Base-by-base conservation (phyloP, 164 flowering plant genomes). In the Litsea cubeba region DNA sequence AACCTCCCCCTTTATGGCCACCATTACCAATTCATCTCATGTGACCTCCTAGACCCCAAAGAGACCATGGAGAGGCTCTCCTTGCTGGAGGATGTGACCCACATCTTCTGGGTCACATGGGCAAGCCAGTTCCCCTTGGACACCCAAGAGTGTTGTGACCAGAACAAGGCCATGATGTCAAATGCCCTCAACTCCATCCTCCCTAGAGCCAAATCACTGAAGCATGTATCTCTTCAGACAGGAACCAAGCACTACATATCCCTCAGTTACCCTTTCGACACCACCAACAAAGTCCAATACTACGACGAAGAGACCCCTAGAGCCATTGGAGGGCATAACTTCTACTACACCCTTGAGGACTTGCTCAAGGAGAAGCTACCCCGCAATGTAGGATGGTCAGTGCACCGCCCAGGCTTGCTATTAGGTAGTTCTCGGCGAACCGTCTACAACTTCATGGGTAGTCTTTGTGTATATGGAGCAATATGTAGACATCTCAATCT, bases 31-130 rank as follows among this genome's bases (percentile, higher is more conserved):
- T 92, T 89, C 90, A 87, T 92, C 62, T 79, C 94, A 1, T 94
- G 98, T 74, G 92, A 94, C 74, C 89, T 94, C 76, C 76, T 88
- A 3, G 78, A 89, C 77, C 83, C 86, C 3, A 1, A 7, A 18
- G 90, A 91, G 51, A 76, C 88, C 22, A 58, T 51, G 12, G 30
- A 80, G 73, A 91, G 86, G 83, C 85, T 92, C 30, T 86, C 91
- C 8, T 5, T 23, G 0, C 74, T 92, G 17, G 62, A 73, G 18
- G 87, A 86, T 18, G 87, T 86, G 62, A 94, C 95, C 32, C 97
- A 94, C 65, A 35, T 89, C 11, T 94, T 90, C 60, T 94, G 98
- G 98, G 84, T 91, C 83, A 92, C 98, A 26, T 92, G 97, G 98
- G 88, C 93, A 0, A 83, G 81, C 78, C 82, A 89, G 35, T 87